These are phyloP conservation scores for Eucalyptus curtisii DNA, from an alignment of 345 rosid species.

Conservation along the genomic window DNA sequence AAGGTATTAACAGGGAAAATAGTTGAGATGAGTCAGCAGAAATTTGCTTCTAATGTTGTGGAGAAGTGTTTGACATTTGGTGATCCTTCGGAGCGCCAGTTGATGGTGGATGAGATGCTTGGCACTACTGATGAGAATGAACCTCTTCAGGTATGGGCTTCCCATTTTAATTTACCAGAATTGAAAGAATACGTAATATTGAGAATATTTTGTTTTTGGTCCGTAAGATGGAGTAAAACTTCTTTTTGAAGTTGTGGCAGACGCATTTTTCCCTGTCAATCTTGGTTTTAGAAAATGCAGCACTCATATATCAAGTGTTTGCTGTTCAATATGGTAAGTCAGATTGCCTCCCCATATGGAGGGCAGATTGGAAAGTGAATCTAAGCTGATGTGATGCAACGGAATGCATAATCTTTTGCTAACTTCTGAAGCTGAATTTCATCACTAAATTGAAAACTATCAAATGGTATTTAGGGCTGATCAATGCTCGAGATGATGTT, in stretches of 20 bases:
- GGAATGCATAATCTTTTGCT: not conserved
- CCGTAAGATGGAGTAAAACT: not conserved
- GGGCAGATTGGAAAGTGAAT: not conserved
- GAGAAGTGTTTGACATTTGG: conserved; percentile 58
- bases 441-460: not conserved
- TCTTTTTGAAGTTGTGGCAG: not conserved
- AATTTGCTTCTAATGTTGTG: conserved; percentile 56
- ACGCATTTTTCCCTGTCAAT: not conserved
- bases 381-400: not conserved
- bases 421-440: not conserved
- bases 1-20: conserved; percentile 53
- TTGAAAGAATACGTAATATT: not conserved
- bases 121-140: conserved; percentile 55
- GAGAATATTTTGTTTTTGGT: not conserved
- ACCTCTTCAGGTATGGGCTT: conserved; percentile 40
- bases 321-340: not conserved
- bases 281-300: not conserved
- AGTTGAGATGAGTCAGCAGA: conserved; percentile 65
- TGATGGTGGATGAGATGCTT: conserved; percentile 56
- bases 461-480: not conserved
- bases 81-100: conserved; percentile 31
- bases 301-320: not conserved
- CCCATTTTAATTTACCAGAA: not conserved
- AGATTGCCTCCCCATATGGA: not conserved
- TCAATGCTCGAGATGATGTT: not conserved